These are phyloP conservation scores for Mycena vitilis DNA, from an alignment of 768 basidiomycete species.

Conservation along the genomic window DNA sequence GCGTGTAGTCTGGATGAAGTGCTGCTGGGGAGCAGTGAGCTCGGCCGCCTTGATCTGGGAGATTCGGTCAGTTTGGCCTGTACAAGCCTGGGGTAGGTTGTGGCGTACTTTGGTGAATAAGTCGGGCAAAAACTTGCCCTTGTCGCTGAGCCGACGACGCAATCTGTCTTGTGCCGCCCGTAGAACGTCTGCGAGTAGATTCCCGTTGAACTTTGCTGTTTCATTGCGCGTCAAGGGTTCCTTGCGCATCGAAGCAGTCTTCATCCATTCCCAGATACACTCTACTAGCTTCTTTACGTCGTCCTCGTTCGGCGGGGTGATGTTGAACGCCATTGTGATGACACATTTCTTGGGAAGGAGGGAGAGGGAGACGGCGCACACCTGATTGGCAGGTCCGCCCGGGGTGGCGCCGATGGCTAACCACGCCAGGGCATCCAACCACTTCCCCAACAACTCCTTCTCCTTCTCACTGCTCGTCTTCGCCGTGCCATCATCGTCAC, in stretches of 20 bases:
- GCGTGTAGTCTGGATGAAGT: conserved; percentile 14
- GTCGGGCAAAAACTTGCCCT: conserved; percentile 15
- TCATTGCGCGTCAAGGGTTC: neutral
- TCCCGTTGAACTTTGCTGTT: conserved; percentile 17
- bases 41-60: conserved; percentile 17
- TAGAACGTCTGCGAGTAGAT: conserved; percentile 21
- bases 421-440: conserved; percentile 22
- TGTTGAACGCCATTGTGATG: conserved; percentile 17
- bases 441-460: conserved; percentile 14
- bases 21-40: conserved; percentile 16
- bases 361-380: conserved; percentile 24
- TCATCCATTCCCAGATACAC: conserved; percentile 28
- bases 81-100: neutral
- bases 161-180: conserved; percentile 18
- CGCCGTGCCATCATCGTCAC: conserved; percentile 7
- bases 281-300: conserved; percentile 13
- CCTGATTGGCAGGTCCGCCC: conserved; percentile 9
- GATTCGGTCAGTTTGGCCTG: too few relatives aligned
- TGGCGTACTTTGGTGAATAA: conserved; percentile 24
- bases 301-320: conserved; percentile 3
- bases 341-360: conserved; percentile 18
- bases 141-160: conserved; percentile 21
- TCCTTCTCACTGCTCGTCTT: neutral
- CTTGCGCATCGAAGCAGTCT: conserved; percentile 17
- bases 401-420: conserved; percentile 17